These are phyloP conservation scores for Diaporthe sp. DNA, from an alignment of 2,329 filamentous ascomycete species.

Conservation along the genomic window DNA sequence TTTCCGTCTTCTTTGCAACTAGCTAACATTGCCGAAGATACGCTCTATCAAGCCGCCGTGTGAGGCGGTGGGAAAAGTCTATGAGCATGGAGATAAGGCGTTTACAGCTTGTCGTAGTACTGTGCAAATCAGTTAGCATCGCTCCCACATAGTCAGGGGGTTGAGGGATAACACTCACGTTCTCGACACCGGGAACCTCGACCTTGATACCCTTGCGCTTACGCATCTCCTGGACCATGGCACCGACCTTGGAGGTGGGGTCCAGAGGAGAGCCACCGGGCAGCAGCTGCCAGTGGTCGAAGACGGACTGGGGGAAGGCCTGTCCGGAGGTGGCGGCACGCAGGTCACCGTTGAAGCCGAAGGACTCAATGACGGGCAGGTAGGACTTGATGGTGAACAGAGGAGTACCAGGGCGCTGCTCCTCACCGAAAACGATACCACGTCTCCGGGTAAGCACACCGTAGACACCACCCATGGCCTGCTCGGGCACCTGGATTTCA, in stretches of 20 bases:
- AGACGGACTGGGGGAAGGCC: constrained; percentile 98
- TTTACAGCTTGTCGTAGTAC: constrained; percentile 99
- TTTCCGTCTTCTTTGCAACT: constrained; percentile 44
- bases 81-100: constrained; percentile 59
- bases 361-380: constrained; percentile 58
- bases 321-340: constrained; percentile 94
- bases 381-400: constrained; percentile 88
- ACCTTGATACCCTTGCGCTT: constrained; percentile 99
- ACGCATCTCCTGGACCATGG: constrained; percentile 89
- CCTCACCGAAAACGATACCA: constrained; percentile 99
- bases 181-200: constrained; percentile 91
- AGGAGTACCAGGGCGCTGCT: constrained; percentile 98
- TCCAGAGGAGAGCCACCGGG: constrained; percentile 95
- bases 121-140: constrained; percentile 62
- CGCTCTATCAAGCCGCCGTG: constrained; percentile 60
- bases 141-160: background rate
- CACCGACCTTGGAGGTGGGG: constrained; percentile 82
- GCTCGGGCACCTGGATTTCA: constrained; percentile 98
- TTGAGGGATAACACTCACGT: constrained; percentile 76
- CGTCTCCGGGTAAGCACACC: constrained; percentile 96
- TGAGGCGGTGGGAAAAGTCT: constrained; percentile 56
- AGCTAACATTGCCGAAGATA: constrained; percentile 46
- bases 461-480: constrained; percentile 99
- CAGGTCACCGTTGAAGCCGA: constrained; percentile 97
- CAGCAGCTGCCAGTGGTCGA: constrained; percentile 98